phyloP scores from a whole-genome alignment of 2,329 filamentous ascomycete species.

The Ascochyta lentis region DNA sequence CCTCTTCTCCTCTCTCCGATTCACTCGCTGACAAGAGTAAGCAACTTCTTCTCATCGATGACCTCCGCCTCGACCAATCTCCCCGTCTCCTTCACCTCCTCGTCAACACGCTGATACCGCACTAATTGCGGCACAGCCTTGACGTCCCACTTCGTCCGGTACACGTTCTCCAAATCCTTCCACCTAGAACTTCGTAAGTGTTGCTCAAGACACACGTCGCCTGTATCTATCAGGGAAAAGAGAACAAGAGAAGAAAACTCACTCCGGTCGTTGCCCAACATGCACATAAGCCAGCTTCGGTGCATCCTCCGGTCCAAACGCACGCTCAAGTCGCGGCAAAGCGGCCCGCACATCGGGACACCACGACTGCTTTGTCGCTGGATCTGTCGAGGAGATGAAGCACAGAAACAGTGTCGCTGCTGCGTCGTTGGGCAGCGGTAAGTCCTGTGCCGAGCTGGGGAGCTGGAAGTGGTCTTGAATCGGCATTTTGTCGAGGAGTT shows the following conservation, averaged over 20 bases:
- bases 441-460: conserved; percentile 6
- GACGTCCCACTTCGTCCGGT: conserved; percentile 11
- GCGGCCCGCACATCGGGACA: conserved; percentile 23
- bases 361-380: conserved; percentile 16
- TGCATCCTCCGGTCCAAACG: conserved; percentile 1
- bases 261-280: conserved; percentile 20
- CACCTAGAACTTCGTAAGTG: background rate
- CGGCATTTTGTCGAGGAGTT: conserved; percentile 7
- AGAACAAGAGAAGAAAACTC: background rate
- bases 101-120: conserved; percentile 3
- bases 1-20: too few relatives aligned
- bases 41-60: background rate
- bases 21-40: too few relatives aligned
- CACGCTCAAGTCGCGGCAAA: conserved; percentile 7
- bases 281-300: conserved; percentile 11
- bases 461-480: conserved; percentile 13
- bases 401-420: conserved; percentile 10
- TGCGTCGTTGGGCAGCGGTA: conserved; percentile 3
- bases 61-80: conserved; percentile 13
- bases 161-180: conserved; percentile 10
- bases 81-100: conserved; percentile 2
- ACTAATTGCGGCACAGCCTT: conserved; percentile 11
- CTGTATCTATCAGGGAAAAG: background rate
- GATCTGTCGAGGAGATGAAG: conserved; percentile 18
- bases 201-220: background rate